Evolutionary conservation across 306 rosid species (phyloP).

Genomic region (Fagus sylvatica): DNA sequence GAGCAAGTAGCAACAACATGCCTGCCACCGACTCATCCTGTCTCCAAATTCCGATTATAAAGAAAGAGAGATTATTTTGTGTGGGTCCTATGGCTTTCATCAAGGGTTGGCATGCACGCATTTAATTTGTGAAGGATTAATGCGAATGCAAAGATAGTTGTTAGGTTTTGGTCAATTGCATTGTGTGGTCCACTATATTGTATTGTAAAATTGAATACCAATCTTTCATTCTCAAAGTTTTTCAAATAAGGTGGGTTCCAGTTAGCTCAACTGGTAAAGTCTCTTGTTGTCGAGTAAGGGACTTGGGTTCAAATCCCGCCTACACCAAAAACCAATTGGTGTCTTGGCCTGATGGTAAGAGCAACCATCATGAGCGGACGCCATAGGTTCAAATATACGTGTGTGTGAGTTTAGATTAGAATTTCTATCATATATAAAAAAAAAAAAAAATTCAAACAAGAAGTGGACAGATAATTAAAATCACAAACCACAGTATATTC

Average conservation of each 20-base stretch:
- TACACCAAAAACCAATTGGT: rapidly evolving
- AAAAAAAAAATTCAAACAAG: not conserved
- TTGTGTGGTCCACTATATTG: not conserved
- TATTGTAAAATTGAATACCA: not conserved
- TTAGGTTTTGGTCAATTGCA: not conserved
- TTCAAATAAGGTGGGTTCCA: not conserved
- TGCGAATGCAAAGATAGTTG: not conserved
- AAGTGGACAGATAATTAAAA: not conserved
- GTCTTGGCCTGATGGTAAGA: rapidly evolving
- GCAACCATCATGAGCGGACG: rapidly evolving
- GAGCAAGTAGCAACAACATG: too few species aligned
- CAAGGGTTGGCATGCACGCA: not conserved
- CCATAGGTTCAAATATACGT: too few species aligned
- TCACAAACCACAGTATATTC: conserved; percentile 49
- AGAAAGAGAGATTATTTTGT: not conserved
- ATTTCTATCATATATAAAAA: too few species aligned
- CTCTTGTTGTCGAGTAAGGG: too few species aligned
- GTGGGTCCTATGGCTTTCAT: too few species aligned
- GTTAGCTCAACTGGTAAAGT: too few species aligned
- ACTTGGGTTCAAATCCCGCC: rapidly evolving
- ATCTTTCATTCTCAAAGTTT: not conserved
- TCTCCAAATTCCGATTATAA: not conserved
- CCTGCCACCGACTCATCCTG: too few species aligned
- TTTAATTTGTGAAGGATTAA: not conserved
- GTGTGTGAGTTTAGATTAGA: too few species aligned